Evolutionary conservation across 1,139 yeast genomes (phyloP), one percentile per base, ranked within the genome.

Genomic region (Geotrichum restrictum): DNA sequence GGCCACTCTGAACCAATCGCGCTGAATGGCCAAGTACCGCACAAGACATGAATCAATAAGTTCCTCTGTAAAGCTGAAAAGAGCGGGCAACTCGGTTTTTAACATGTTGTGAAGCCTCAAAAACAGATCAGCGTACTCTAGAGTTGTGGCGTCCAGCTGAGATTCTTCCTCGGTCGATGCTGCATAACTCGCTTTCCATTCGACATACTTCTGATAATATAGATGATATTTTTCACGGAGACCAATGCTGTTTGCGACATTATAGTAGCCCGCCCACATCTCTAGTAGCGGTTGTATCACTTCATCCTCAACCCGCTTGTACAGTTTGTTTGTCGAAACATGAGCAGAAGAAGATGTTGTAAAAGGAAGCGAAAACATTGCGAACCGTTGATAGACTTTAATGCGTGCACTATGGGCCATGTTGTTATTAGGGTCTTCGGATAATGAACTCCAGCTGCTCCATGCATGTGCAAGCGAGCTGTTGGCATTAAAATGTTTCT

Each of bases 71-170:
- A 59, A 49, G 11, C 48, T 49, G 41, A 65, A 59, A 46, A 64
- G 57, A 19, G 59, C 62, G 1, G 69, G 67, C 32, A 67, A 54
- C 47, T 65, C 69, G 33, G 56, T 59, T 39, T 65, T 65, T 31
- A 66, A 50, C 41, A 58, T 52, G 32, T 57, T 55, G 55, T 65
- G 68, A 34, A 57, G 55, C 48, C 57, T 57, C 45, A 63, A 58
- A 50, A 63, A 61, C 24, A 56, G 47, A 47, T 62, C 64, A 1
- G 68, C 66, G 27, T 50, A 44, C 18, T 45, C 46, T 10, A 36
- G 18, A 1, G 47, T 39, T 22, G 33, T 41, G 51, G 14, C 37
- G 31, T 22, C 57, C 6, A 29, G 34, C 7, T 7, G 57, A 45
- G 24, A 49, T 44, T 31, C 39, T 49, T 22, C 51, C 34, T 24